phyloP scores from a whole-genome alignment of 2,329 filamentous ascomycete genomes.

The Fusarium sp. region DNA sequence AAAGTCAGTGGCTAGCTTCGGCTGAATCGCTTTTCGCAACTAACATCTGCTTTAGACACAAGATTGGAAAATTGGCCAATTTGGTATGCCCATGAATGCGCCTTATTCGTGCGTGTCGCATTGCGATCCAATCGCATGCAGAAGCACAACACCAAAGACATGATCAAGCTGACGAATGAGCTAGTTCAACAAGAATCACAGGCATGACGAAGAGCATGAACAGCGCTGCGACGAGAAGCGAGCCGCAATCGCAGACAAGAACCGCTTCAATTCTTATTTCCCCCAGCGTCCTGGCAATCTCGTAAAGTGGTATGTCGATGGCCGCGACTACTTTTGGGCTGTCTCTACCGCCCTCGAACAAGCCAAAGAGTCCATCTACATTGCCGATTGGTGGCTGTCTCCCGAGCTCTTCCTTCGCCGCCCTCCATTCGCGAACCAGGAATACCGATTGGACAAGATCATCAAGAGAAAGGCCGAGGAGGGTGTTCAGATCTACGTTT shows the following conservation, averaged over 20 bases:
- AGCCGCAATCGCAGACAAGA: conserved; percentile 71
- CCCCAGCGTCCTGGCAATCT: conserved; percentile 85
- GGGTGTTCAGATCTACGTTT: conserved; percentile 92
- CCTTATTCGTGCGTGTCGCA: background rate
- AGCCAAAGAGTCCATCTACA: conserved; percentile 93
- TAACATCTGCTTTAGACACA: conserved; percentile 50
- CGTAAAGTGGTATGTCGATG: conserved; percentile 98
- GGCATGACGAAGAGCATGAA: conserved; percentile 94
- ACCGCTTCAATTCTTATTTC: conserved; percentile 91
- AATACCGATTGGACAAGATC: conserved; percentile 86
- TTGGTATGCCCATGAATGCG: conserved; percentile 54
- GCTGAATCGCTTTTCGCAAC: background rate
- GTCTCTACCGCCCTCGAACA: conserved; percentile 90
- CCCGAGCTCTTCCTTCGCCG: conserved; percentile 87
- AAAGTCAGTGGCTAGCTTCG: conserved; percentile 56
- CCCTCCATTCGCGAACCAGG: conserved; percentile 81
- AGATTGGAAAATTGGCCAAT: conserved; percentile 71
- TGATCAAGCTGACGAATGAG: conserved; percentile 1
- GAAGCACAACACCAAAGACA: background rate
- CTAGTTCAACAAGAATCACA: conserved; percentile 84
- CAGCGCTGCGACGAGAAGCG: conserved; percentile 84
- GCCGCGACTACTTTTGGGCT: conserved; percentile 93
- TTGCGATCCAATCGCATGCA: background rate
- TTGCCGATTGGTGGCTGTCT: conserved; percentile 96
- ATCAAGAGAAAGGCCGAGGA: conserved; percentile 89